Evolutionary conservation across 352 stramenopile genomes (phyloP), one percentile per base, ranked within the genome.

Genomic region (Pythium oligandrum): DNA sequence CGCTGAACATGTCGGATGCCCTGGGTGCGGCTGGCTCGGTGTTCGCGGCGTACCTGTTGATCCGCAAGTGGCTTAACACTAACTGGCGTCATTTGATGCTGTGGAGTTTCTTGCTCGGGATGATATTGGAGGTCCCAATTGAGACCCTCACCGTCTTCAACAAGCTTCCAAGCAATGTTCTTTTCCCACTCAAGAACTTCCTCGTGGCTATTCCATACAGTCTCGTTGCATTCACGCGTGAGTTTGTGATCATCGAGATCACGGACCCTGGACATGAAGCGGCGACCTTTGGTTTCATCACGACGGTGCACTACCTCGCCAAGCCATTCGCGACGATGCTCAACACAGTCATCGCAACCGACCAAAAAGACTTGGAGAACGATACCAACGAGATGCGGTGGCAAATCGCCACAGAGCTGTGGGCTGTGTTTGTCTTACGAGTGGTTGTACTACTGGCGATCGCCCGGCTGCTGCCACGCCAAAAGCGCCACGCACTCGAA

Each of bases 41-140:
- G 17, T 26, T 26, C 17, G 17, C 17, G 17, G 17, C 17, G 17
- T 26, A 26, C 17, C 17, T 26, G 0, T 26, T 26, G 17, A 56
- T 46, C 43, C 26, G 53, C 1, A 58, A 53, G 53, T 66, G 57
- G 34, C 59, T 66, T 37, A 66, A 66, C 48, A 61, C 59, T 3
- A 66, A 66, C 48, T 66, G 59, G 59, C 58, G 52, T 12, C 46
- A 60, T 4, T 35, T 60, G 8, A 32, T 53, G 12, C 34, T 59
- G 12, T 40, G 33, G 1, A 47, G 51, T 38, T 53, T 61, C n/a
- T 31, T 39, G 8, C 49, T 60, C 34, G 59, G 53, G 1, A 34
- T 52, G 4, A 34, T 66, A 3, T 10, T 66, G 43, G 33, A 51
- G 44, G 8, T 61, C 4, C 53, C 53, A n/a, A 42, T 66, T 42